Evolutionary conservation across 441 rosid species (phyloP).

Genomic region (Theobroma grandiflorum): DNA sequence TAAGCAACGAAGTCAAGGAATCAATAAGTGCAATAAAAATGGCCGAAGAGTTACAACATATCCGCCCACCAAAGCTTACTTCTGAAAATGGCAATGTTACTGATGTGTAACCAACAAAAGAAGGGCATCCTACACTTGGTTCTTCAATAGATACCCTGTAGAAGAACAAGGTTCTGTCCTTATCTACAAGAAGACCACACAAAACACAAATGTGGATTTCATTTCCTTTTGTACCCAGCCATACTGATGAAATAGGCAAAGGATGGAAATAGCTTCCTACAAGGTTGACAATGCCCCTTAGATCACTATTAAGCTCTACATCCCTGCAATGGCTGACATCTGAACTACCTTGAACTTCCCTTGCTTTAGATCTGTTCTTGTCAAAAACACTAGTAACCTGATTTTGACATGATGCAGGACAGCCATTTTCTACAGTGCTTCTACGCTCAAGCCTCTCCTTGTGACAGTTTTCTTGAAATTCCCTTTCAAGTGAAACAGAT

Average conservation of each 20-base stretch:
- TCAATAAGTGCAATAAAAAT: constrained; percentile 22
- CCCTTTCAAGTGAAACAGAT: constrained; percentile 37
- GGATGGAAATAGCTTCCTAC: constrained; percentile 88
- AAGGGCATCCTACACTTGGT: constrained; percentile 69
- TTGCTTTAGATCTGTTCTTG: constrained; percentile 31
- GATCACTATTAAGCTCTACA: constrained; percentile 51
- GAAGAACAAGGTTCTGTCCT: constrained; percentile 60
- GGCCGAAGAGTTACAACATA: constrained; percentile 37
- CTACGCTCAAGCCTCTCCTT: constrained; percentile 39
- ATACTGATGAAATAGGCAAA: constrained; percentile 62
- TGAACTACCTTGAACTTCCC: constrained; percentile 42
- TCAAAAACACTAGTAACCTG: constrained; percentile 36
- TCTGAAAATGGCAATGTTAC: constrained; percentile 53
- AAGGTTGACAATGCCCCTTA: constrained; percentile 52
- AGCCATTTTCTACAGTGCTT: constrained; percentile 33
- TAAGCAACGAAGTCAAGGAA: constrained; percentile 17
- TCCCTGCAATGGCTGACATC: constrained; percentile 44
- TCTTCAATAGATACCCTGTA: constrained; percentile 66
- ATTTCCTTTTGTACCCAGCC: constrained; percentile 56
- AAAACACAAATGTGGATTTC: constrained; percentile 67
- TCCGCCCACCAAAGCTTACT: constrained; percentile 53
- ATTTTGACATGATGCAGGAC: constrained; percentile 36
- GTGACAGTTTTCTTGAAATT: constrained; percentile 32
- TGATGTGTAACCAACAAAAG: constrained; percentile 70
- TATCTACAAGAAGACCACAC: constrained; percentile 60